These are phyloP conservation scores for Phaseolus lunatus DNA, from an alignment of 306 rosid species.

Conservation along the genomic window DNA sequence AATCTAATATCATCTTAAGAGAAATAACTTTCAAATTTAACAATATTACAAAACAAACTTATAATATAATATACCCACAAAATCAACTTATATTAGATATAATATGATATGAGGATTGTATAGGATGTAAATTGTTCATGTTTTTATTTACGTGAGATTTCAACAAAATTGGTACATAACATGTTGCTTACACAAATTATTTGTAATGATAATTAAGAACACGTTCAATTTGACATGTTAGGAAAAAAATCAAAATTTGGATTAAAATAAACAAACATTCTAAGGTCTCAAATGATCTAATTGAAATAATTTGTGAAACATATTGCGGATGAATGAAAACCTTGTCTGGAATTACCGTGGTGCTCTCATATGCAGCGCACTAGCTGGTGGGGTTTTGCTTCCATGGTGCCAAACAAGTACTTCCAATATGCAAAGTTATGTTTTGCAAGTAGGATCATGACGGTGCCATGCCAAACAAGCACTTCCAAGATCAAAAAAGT, in stretches of 20 bases:
- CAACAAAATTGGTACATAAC: too few relatives aligned
- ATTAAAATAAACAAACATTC: not conserved
- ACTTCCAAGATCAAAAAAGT: not conserved
- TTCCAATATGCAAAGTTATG: conserved; percentile 3
- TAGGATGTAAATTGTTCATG: too few relatives aligned
- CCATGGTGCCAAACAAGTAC: conserved; percentile 38
- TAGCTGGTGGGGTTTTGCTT: conserved; percentile 41
- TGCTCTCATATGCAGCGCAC: conserved; percentile 46
- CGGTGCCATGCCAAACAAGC: conserved; percentile 30
- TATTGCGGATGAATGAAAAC: not conserved
- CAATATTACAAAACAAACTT: too few relatives aligned
- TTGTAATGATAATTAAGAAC: too few relatives aligned
- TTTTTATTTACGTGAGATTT: too few relatives aligned
- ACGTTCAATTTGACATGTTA: not conserved
- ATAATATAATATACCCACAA: too few relatives aligned
- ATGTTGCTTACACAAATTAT: too few relatives aligned
- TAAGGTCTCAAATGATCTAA: not conserved
- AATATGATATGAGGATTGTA: too few relatives aligned
- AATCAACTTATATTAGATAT: too few relatives aligned
- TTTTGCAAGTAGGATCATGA: conserved; percentile 19
- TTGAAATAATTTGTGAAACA: not conserved
- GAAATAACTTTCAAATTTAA: too few relatives aligned
- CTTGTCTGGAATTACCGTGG: conserved; percentile 13
- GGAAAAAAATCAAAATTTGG: not conserved
- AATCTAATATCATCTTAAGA: too few relatives aligned